These are phyloP conservation scores for Sanghuangporus weigelae DNA, from an alignment of 1,284 basidiomycete genomes.

Conservation along the genomic window DNA sequence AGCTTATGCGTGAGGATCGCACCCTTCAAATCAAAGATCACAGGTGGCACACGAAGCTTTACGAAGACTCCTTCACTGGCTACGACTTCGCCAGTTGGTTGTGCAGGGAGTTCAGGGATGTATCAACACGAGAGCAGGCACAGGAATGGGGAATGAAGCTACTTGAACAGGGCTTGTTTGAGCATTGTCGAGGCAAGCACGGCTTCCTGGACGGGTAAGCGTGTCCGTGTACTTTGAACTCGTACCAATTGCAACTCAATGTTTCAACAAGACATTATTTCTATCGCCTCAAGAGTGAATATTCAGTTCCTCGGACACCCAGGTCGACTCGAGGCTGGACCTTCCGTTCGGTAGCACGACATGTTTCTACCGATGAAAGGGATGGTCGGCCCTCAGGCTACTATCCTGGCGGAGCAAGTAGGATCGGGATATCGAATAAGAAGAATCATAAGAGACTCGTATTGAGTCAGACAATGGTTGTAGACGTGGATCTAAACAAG, in stretches of 20 bases:
- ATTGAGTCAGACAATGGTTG: slow-evolving; percentile 81
- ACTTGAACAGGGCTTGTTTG: slow-evolving; percentile 75
- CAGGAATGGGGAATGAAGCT: slow-evolving; percentile 74
- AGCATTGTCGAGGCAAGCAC: slow-evolving; percentile 74
- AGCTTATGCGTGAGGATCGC: slow-evolving; percentile 75
- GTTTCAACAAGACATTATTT: slow-evolving; percentile 65
- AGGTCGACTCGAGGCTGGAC: slow-evolving; percentile 31
- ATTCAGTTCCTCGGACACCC: slow-evolving; percentile 62
- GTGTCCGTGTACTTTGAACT: neutral
- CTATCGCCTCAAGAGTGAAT: slow-evolving; percentile 78
- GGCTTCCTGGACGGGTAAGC: slow-evolving; percentile 80
- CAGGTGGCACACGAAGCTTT: slow-evolving; percentile 66
- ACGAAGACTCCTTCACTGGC: slow-evolving; percentile 80
- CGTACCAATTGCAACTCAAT: slow-evolving; percentile 5
- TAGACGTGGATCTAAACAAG: slow-evolving; percentile 81
- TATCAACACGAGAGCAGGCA: slow-evolving; percentile 73
- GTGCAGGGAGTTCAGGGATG: slow-evolving; percentile 78
- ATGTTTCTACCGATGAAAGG: slow-evolving; percentile 32
- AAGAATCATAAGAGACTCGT: slow-evolving; percentile 63
- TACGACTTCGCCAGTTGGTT: slow-evolving; percentile 86
- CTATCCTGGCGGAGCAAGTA: slow-evolving; percentile 33
- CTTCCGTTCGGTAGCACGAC: slow-evolving; percentile 55
- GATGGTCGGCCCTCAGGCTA: slow-evolving; percentile 32
- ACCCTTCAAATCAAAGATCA: slow-evolving; percentile 73
- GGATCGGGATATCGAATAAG: slow-evolving; percentile 35